Base-by-base conservation (phyloP, 2,329 filamentous ascomycete species). In the Volutella citrinella region DNA sequence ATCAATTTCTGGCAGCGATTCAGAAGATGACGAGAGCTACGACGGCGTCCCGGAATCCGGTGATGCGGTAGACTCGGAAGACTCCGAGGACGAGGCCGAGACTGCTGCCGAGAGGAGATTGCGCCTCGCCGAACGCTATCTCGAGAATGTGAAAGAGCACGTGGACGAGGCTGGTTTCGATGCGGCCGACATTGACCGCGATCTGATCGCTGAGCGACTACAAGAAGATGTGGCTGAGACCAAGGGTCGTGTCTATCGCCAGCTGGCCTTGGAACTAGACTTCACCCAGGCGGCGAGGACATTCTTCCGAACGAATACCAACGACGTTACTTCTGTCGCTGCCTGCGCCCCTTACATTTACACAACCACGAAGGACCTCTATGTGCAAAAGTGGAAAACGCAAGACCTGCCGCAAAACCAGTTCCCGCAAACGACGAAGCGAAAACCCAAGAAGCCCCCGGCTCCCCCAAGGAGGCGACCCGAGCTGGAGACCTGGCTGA, bases 221-320 rank as follows among this genome's bases (percentile, higher is more conserved):
- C 82, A 91, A 62, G 88, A 96, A 64, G 93, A 97, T 59, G 87
- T 93, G 26, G 82, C 93, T 32, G 93, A 96, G 65, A 79, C 80
- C 36, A 96, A 96, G 66, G 93, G 93, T 38, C 84, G 84, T 51
- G 76, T 95, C 30, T 97, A 95, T 66, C 78, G 88, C 32, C 78
- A 80, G 58, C 77, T 98, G 49, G 85, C 86, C 21, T 69, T 76
- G 15, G 76, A 86, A 47, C 72, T 95, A 45, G 78, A 82, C 43
- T 84, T 94, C 57, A 68, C 68, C 31, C 66, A 71, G 20, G 83
- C 85, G 22, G 72, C 74, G 12, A 78, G 85, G 57, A 81, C 81
- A 6, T 76, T 84, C 46, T 91, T 93, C 60, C 80, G 84, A 49
- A 84, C 83, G 57, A 87, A 94, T 61, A 84, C 84, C 32, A 78